phyloP scores from a whole-genome alignment of 2,329 filamentous ascomycete species.

The Geosmithia morbida region DNA sequence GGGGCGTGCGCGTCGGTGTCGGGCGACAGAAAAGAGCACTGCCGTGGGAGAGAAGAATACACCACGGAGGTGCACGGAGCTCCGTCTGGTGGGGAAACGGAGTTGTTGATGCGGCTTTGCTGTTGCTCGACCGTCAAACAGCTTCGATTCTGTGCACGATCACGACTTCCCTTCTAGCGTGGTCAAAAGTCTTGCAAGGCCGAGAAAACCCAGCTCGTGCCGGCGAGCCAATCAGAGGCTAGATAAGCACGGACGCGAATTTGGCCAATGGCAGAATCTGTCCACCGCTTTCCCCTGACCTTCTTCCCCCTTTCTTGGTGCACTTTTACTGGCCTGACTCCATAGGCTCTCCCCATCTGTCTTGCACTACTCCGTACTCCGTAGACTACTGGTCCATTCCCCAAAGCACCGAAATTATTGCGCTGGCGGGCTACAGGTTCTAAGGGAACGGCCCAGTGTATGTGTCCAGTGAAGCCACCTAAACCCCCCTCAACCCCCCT shows the following conservation, averaged over 20 bases:
- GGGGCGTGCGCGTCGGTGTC: background rate
- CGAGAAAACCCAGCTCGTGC: background rate
- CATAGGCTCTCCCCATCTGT: too few species aligned
- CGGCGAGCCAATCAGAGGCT: conserved; percentile 3
- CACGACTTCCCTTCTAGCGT: background rate
- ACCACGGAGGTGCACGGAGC: background rate
- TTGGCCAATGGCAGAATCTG: conserved; percentile 14
- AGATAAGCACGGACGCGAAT: conserved; percentile 10
- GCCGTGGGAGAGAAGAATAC: background rate
- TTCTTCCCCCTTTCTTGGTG: conserved; percentile 26
- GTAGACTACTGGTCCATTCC: conserved; percentile 7
- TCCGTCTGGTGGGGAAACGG: background rate
- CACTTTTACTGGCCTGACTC: conserved; percentile 5
- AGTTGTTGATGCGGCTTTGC: background rate
- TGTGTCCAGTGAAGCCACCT: conserved; percentile 7
- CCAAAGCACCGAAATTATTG: conserved; percentile 32
- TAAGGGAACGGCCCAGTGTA: conserved; percentile 10
- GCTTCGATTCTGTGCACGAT: background rate
- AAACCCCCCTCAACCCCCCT: too few species aligned
- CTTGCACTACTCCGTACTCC: too few species aligned
- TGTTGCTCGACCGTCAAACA: background rate
- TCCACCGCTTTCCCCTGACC: conserved; percentile 9
- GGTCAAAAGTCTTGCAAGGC: background rate
- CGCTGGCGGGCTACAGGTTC: conserved; percentile 20
- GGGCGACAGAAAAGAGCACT: background rate